phyloP scores from a whole-genome alignment of 139 green algal species.

The Yamagishiella unicocca region DNA sequence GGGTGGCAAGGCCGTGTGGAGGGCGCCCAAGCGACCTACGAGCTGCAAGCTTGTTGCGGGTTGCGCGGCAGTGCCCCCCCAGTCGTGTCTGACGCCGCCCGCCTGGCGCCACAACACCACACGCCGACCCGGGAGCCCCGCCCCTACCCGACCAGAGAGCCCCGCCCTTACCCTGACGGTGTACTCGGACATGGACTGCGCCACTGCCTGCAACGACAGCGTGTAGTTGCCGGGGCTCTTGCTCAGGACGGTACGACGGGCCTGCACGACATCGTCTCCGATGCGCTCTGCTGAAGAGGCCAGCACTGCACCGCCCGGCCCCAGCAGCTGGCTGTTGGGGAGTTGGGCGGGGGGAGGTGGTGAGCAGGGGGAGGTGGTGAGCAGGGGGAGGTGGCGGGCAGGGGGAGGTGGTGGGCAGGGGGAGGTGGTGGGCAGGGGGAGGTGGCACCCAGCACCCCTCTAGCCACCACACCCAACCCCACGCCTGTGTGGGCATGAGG shows the following conservation, averaged over 20 bases:
- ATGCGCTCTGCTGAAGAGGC: conserved; percentile 20
- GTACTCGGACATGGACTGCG: neutral
- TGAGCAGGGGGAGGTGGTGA: neutral
- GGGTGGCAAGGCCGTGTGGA: neutral
- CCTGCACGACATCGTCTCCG: conserved; percentile 1
- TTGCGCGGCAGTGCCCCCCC: neutral
- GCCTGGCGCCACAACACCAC: neutral
- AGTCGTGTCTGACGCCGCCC: neutral
- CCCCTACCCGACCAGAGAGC: too few relatives aligned
- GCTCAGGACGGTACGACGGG: neutral
- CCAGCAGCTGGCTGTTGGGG: conserved; percentile 29
- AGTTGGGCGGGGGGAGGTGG: neutral
- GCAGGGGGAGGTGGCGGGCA: neutral
- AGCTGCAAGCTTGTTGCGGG: neutral
- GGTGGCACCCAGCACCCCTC: neutral
- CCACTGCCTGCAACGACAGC: conserved; percentile 20
- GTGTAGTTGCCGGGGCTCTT: neutral
- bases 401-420: neutral
- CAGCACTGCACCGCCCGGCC: neutral
- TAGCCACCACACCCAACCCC: neutral
- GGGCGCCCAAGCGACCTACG: neutral
- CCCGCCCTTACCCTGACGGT: neutral
- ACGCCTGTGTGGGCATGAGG: neutral
- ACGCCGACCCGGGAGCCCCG: neutral
- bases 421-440: neutral